phyloP scores from a whole-genome alignment of 495 filamentous ascomycete species.

The Aspergillus bridgeri region DNA sequence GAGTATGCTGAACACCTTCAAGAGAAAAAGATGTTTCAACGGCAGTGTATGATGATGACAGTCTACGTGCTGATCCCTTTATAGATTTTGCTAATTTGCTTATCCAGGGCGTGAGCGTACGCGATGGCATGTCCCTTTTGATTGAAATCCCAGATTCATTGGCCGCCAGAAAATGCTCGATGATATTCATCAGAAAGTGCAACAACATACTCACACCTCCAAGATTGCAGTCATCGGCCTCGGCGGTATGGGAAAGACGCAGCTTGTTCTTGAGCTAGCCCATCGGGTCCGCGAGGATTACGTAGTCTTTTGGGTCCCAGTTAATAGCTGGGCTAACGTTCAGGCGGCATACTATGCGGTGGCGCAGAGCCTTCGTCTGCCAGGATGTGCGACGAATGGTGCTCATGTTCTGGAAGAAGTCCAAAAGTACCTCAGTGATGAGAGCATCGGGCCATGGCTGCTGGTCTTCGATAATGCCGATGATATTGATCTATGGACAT shows the following conservation, averaged over 20 bases:
- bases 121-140: not conserved
- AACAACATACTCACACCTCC: not conserved
- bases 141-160: constrained; percentile 6
- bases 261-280: constrained; percentile 46
- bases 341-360: constrained; percentile 43
- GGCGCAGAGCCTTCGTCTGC: constrained; percentile 25
- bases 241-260: constrained; percentile 50
- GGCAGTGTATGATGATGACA: no score
- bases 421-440: constrained; percentile 23
- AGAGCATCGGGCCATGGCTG: constrained; percentile 25
- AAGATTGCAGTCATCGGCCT: constrained; percentile 38
- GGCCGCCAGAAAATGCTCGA: constrained; percentile 4
- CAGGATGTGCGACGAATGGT: constrained; percentile 7
- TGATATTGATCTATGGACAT: constrained; percentile 23
- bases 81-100: no score
- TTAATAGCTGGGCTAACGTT: constrained; percentile 32
- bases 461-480: constrained; percentile 38
- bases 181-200: not conserved
- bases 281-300: constrained; percentile 38
- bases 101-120: no score
- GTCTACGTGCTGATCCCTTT: no score
- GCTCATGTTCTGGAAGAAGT: constrained; percentile 24
- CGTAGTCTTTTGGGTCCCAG: constrained; percentile 49
- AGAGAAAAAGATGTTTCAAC: no score
- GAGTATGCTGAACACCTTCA: no score